Evolutionary conservation across 176 grass and related monocot genomes (phyloP), one percentile per base, ranked within the genome.

Genomic region (Musa acuminata): DNA sequence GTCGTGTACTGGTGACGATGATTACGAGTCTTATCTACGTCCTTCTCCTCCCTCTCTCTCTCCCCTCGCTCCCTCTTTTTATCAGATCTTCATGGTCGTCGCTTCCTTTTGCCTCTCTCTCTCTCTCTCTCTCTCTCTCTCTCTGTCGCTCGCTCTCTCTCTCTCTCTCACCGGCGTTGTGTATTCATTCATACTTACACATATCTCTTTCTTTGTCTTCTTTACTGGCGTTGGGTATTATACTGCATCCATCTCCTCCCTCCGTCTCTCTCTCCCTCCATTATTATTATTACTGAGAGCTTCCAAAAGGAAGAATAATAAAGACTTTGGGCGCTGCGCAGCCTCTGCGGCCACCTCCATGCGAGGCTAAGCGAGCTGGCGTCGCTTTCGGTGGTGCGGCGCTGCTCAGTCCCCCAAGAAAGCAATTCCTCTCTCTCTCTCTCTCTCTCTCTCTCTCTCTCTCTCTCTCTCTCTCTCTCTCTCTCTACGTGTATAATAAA

Each of bases 341-440:
- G 52, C 20, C 52, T 17, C 9, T 22, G 20, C 71, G 0, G 52
- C 50, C 71, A 14, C 9, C 21, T 21, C 71, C 51, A 73, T 13
- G 67, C 35, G 67, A 50, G 11, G 11, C 48, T 70, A 49, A 21
- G 67, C 67, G 19, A 71, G 69, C 82, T 80, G 74, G 8, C 57
- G 75, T 87, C 80, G 85, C 85, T 90, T 93, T 97, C 85, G 50
- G 62, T 88, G 67, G 89, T 79, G 89, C 83, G 79, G 83, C 83
- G 89, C 84, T 69, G 27, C 67, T 49, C 64, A 69, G 66, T 70
- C 1, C 23, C 11, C 67, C 19, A 11, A 64, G 64, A 25, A 13
- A 48, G 25, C 11, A 35, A 67, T 35, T 73, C 62, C 50, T 9
- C 52, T 26, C 8, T 9, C n/a, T 48, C 19, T 1, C 25, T n/a